phyloP scores from a whole-genome alignment of 176 grass and related monocot species.

The Saccharum spontaneum region DNA sequence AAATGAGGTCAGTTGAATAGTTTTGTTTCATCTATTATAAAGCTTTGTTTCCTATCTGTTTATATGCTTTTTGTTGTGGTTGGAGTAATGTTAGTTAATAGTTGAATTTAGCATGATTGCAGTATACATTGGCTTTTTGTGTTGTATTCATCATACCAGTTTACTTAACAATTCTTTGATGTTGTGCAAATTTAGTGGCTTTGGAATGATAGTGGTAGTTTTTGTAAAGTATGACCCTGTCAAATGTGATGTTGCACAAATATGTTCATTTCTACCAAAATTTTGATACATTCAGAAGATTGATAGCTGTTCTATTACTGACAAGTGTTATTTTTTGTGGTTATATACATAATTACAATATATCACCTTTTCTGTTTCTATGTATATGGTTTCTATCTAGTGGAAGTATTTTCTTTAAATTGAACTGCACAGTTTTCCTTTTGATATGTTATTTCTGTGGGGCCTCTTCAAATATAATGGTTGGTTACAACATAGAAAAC shows the following conservation, averaged over 20 bases:
- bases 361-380: not conserved
- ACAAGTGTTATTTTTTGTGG: not conserved
- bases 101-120: not conserved
- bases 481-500: too few relatives aligned
- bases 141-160: not conserved
- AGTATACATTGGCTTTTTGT: not conserved
- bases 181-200: not conserved
- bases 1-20: not conserved
- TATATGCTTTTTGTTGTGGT: not conserved
- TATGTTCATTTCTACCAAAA: not conserved
- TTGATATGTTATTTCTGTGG: not conserved
- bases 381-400: not conserved
- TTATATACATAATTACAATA: not conserved
- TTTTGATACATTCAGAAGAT: not conserved
- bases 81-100: not conserved
- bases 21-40: not conserved
- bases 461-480: too few relatives aligned
- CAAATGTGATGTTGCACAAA: not conserved
- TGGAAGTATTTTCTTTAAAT: not conserved
- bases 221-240: not conserved
- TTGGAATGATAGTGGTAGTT: not conserved
- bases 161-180: not conserved
- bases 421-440: not conserved
- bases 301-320: not conserved
- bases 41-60: not conserved